A percentile compares a stretch with the other conserved stretches of the same genome.
Evolutionary conservation across 2,329 filamentous ascomycete genomes (phyloP).

Genomic region (Achaetomium macrosporum): DNA sequence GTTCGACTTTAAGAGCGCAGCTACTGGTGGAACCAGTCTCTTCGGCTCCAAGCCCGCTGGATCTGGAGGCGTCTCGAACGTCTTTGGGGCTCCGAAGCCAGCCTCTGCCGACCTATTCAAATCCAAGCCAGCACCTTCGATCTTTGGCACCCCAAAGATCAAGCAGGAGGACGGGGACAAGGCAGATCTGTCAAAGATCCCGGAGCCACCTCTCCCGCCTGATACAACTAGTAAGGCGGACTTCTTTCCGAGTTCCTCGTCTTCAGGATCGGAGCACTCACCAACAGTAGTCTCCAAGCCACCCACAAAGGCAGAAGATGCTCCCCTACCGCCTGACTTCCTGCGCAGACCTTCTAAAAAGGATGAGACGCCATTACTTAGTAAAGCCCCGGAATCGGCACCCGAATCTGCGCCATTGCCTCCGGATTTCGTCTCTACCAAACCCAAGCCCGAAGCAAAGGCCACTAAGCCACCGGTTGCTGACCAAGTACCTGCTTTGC

Average conservation of each 20-base stretch:
- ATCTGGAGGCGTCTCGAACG: conserved; percentile 14
- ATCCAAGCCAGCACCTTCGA: conserved; percentile 18
- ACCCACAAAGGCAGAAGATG: conserved; percentile 24
- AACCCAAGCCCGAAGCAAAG: conserved; percentile 24
- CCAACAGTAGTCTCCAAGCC: conserved; percentile 28
- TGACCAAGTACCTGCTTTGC: conserved; percentile 32
- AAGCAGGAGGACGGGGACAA: conserved; percentile 34
- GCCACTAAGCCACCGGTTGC: conserved; percentile 9
- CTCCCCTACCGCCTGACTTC: conserved; percentile 26
- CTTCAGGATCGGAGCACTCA: conserved; percentile 37
- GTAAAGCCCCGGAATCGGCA: neutral
- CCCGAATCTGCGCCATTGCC: conserved; percentile 29
- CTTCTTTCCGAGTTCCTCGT: conserved; percentile 47
- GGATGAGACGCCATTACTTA: neutral
- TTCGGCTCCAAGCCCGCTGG: conserved; percentile 24
- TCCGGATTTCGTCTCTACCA: conserved; percentile 31
- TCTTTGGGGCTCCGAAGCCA: conserved; percentile 29
- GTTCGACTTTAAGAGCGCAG: conserved; percentile 37
- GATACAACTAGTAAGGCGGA: conserved; percentile 49
- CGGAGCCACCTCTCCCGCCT: conserved; percentile 44
- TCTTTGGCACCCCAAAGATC: conserved; percentile 29
- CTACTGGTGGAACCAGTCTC: conserved; percentile 28
- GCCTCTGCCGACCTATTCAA: conserved; percentile 24
- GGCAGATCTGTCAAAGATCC: conserved; percentile 26
- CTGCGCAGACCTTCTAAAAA: conserved; percentile 14